Evolutionary conservation across 805 yeast species (phyloP), one percentile per base, ranked within the genome.

Genomic region (Helenozyma baotianmanensis): DNA sequence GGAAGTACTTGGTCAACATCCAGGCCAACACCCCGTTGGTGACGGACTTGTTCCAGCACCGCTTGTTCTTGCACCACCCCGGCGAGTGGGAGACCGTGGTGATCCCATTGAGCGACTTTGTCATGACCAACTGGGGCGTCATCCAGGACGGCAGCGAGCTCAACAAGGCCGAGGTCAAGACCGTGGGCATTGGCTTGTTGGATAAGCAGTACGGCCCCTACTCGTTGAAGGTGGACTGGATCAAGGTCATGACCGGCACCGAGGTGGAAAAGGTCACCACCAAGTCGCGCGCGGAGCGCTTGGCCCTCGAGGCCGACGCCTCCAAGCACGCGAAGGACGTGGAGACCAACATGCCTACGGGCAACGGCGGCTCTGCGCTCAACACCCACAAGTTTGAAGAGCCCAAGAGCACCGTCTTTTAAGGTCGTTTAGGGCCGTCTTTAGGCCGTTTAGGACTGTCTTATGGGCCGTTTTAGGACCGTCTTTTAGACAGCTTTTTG

Each of bases 81-180:
- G 85, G 87, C 2, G 68, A 76, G 40, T 85, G 95, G 95, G 92
- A 86, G 53, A 81, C 87, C 2, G 87, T 85, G 10, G 74, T 80
- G 18, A 78, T 86, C 21, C 87, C 92, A 27, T 62, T 86, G 31
- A 73, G 77, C 43, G 88, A 82, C 51, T 84, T 86, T 57, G 88
- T 86, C 32, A 68, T 85, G 58, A 86, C 95, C 14, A 84, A 83
- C 54, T 78, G 83, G 69, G 95, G 95, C n/a, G 69, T 63, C 3
- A 67, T 67, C 32, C 71, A 66, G 50, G 70, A 65, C 38, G 70
- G 69, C n/a, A 54, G 62, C 35, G 70, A 63, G 42, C 62, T 85
- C 54, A 82, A 84, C 53, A 76, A 73, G 47, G 65, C 74, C 14
- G 74, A 75, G 42, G 75, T 85, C 32, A 77, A 78, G 47, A 80